A percentile compares a stretch with the other conserved stretches of the same genome.
Conservation (phyloP, 1,139 yeast genomes). For the Petasospora fabianii region DNA sequence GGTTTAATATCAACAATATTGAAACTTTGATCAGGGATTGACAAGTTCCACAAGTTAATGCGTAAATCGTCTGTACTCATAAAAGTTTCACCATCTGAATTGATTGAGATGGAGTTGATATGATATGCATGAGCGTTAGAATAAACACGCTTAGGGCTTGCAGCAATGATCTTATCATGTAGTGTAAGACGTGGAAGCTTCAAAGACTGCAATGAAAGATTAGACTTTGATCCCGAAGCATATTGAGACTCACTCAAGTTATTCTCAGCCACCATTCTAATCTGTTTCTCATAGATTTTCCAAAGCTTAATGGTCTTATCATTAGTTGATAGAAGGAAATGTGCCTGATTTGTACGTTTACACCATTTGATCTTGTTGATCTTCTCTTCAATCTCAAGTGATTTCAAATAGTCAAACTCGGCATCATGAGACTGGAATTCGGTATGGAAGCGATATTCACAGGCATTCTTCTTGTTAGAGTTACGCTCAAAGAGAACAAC, state of each 20-base stretch:
- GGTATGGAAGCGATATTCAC: constrained; percentile 93
- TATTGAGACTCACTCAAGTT: constrained; percentile 44
- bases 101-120: constrained; percentile 90
- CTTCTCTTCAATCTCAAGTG: constrained; percentile 95
- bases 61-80: constrained; percentile 92
- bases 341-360: constrained; percentile 80
- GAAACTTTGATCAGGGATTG: constrained; percentile 92
- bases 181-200: constrained; percentile 83
- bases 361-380: constrained; percentile 98
- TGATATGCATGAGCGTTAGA: constrained; percentile 98
- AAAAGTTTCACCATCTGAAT: constrained; percentile 95
- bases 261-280: constrained; percentile 88
- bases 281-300: constrained; percentile 91
- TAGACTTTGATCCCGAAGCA: constrained; percentile 10
- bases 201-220: constrained; percentile 36
- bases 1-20: constrained; percentile 98
- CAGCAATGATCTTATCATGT: constrained; percentile 93
- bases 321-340: constrained; percentile 84
- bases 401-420: constrained; percentile 93
- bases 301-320: constrained; percentile 97
- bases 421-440: constrained; percentile 99
- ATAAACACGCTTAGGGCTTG: constrained; percentile 88
- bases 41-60: constrained; percentile 93
- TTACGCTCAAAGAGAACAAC: constrained; percentile 94
- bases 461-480: constrained; percentile 62